phyloP scores from a whole-genome alignment of 805 yeast genomes.

The Candida stauntonica region DNA sequence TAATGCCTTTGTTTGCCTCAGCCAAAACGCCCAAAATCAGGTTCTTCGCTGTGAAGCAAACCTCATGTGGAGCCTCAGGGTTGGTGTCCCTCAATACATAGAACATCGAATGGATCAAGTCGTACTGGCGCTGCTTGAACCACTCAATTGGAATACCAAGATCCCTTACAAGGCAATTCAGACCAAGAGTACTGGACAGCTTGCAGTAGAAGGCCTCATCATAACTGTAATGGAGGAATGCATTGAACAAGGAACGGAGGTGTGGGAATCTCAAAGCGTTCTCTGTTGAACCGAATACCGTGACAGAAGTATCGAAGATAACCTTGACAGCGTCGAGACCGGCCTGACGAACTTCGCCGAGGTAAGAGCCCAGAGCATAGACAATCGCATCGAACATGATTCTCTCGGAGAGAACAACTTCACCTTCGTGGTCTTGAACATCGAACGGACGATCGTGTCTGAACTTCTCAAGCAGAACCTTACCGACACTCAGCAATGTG shows the following conservation, averaged over 20 bases:
- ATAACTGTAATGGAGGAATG: constrained; percentile 86
- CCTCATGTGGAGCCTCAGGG: constrained; percentile 77
- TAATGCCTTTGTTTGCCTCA: constrained; percentile 59
- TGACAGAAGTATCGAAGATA: constrained; percentile 56
- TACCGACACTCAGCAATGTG: constrained; percentile 71
- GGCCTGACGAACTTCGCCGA: constrained; percentile 60
- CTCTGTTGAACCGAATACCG: constrained; percentile 63
- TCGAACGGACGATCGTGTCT: constrained; percentile 67
- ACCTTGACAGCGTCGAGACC: constrained; percentile 64
- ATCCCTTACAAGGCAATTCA: constrained; percentile 67
- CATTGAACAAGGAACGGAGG: constrained; percentile 69
- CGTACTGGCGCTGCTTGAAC: constrained; percentile 75
- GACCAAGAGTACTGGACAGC: constrained; percentile 84
- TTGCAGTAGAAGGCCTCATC: constrained; percentile 84
- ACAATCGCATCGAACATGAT: constrained; percentile 71
- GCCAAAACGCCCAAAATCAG: constrained; percentile 60
- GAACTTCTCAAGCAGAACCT: constrained; percentile 63
- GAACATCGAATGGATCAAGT: constrained; percentile 78
- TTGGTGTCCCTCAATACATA: constrained; percentile 91
- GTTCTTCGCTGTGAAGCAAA: constrained; percentile 64
- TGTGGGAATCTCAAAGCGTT: constrained; percentile 70
- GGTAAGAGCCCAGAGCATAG: constrained; percentile 75
- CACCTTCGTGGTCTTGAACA: constrained; percentile 77
- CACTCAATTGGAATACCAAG: constrained; percentile 64
- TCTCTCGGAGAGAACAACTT: constrained; percentile 61